Percentiles rank a stretch among this genome's conserved stretches.
phyloP scores from a whole-genome alignment of 192 early-diverging fungal genomes.

The Rhizophagus clarus region DNA sequence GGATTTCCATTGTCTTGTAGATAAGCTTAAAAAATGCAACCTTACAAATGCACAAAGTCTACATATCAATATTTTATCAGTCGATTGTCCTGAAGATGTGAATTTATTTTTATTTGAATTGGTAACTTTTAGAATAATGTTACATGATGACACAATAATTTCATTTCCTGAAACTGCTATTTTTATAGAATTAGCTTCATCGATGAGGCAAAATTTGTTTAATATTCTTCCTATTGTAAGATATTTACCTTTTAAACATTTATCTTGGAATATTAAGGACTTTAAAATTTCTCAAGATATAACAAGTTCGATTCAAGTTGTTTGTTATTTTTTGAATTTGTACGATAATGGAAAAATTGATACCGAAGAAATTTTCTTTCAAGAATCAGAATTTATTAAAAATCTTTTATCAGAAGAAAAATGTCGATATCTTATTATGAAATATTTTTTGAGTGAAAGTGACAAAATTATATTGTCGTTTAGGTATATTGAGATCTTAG shows the following conservation, averaged over 20 bases:
- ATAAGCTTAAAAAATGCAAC: slow-evolving; percentile 8
- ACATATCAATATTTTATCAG: too few relatives aligned
- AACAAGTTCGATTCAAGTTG: slow-evolving; percentile 15
- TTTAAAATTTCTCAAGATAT: slow-evolving; percentile 12
- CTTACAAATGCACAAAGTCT: background rate
- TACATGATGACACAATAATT: background rate
- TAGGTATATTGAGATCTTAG: background rate
- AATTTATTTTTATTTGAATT: slow-evolving; percentile 7
- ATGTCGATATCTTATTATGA: background rate
- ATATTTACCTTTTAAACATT: slow-evolving; percentile 9
- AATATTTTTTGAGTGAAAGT: too few relatives aligned
- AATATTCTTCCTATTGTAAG: background rate
- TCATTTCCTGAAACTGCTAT: background rate
- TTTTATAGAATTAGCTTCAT: slow-evolving; percentile 28
- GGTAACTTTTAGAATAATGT: slow-evolving; percentile 7
- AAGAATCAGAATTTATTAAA: background rate
- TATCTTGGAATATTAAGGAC: slow-evolving; percentile 24
- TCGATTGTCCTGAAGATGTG: too few relatives aligned
- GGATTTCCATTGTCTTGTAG: background rate
- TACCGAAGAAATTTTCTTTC: background rate
- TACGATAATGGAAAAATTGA: background rate
- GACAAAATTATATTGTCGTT: too few relatives aligned
- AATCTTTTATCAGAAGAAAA: background rate
- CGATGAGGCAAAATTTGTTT: background rate
- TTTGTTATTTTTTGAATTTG: slow-evolving; percentile 13